Evolutionary conservation across 1,284 basidiomycete species (phyloP), one percentile per base, ranked within the genome.

Genomic region (Cutaneotrichosporon curvatum): DNA sequence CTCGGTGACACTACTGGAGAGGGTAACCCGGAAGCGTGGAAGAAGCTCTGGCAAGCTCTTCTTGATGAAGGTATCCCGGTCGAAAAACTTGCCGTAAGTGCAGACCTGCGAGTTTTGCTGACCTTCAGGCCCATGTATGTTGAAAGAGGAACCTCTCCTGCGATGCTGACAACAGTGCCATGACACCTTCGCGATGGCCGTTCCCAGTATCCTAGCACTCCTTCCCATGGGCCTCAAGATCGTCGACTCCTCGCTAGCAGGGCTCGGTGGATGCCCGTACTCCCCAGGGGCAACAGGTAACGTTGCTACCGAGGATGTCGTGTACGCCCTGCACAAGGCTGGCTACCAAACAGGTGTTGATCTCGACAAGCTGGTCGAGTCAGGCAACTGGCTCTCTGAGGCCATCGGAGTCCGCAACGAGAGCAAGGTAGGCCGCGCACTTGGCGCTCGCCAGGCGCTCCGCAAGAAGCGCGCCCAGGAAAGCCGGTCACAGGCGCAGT

Each of bases 261-360:
- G 91, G 0, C 79, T 96, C 0, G 92, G 92, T 2, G 90, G 91
- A 12, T 96, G 92, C 62, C 91, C 92, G 1, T 97, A 91, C 71
- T 90, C 89, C 0, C 92, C 92, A 0, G 91, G 91, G 1, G 89
- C 90, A 4, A 91, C 87, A 0, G 89, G 89, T n/a, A 92, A 92
- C 59, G 85, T 91, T 21, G 83, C 87, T 0, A 92, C 88, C 0
- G 90, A 94, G 63, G 88, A 91, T 58, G 81, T 94, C 0, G 75
- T 95, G 3, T 90, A 94, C 58, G 85, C 86, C 0, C 76, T 96
- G 5, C 79, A 82, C 40, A 80, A 76, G 20, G 81, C 82, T 6
- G 77, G 76, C 2, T 91, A 86, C 70, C 69, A 77, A 14, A 82
- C 88, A 0, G 78, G 76, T 12, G 74, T 85, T 35, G 76, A 85